Percentiles rank a stretch among this genome's conserved stretches.
Evolutionary conservation across 495 filamentous ascomycete genomes (phyloP).

Genomic region (Copromyces sp.): DNA sequence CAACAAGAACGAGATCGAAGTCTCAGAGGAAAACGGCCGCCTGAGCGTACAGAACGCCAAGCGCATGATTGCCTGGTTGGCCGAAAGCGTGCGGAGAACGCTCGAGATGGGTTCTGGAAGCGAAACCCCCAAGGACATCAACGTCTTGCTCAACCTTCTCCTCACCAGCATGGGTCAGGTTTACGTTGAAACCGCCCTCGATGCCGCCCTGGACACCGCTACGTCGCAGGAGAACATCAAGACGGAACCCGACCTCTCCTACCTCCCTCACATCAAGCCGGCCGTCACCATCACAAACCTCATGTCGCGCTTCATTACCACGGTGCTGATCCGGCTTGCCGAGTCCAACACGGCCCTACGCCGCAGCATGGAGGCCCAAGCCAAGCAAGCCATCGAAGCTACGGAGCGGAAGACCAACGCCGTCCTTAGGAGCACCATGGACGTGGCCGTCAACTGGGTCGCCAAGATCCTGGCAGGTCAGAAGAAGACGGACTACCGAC

Average conservation of each 20-base stretch:
- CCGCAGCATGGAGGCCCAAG: slow-evolving; percentile 81
- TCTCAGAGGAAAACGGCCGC: slow-evolving; percentile 78
- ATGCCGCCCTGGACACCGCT: slow-evolving; percentile 69
- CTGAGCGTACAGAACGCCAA: slow-evolving; percentile 79
- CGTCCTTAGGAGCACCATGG: slow-evolving; percentile 78
- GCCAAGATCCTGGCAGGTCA: slow-evolving; percentile 64
- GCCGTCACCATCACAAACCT: slow-evolving; percentile 85
- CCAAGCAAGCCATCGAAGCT: slow-evolving; percentile 56
- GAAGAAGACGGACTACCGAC: slow-evolving; percentile 87
- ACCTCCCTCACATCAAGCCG: slow-evolving; percentile 65
- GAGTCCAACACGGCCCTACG: slow-evolving; percentile 80
- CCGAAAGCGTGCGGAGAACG: slow-evolving; percentile 87
- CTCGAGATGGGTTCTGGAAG: slow-evolving; percentile 76
- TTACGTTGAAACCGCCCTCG: slow-evolving; percentile 88
- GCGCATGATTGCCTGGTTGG: slow-evolving; percentile 95
- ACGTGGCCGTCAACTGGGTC: slow-evolving; percentile 72
- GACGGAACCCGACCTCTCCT: slow-evolving; percentile 78
- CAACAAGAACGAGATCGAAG: slow-evolving; percentile 68
- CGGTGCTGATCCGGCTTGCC: slow-evolving; percentile 82
- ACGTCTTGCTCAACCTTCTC: slow-evolving; percentile 74
- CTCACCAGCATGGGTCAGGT: slow-evolving; percentile 84
- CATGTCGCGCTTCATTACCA: slow-evolving; percentile 82
- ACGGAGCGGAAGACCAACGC: slow-evolving; percentile 84
- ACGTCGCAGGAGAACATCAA: slow-evolving; percentile 65
- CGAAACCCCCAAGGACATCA: slow-evolving; percentile 91